Evolutionary conservation across 345 rosid genomes (phyloP), one percentile per base, ranked within the genome.

Genomic region (Trapa bicornis): DNA sequence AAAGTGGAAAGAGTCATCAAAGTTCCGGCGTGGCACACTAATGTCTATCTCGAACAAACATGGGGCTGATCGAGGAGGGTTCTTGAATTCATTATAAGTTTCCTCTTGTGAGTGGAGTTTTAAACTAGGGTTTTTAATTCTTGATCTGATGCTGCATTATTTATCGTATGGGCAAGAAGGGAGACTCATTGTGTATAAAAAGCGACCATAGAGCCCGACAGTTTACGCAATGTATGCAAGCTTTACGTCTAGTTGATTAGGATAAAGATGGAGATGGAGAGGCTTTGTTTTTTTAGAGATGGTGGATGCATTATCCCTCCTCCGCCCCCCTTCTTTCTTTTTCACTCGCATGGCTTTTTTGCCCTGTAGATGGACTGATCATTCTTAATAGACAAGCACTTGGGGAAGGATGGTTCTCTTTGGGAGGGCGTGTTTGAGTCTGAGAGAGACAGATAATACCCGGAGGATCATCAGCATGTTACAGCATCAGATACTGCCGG

Each of bases 321-420:
- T 47, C 14, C 16, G 4, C 14, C 16, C 14, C 12, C 16, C 9
- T 13, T 7, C 3, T 47, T 47, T 47, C 52, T 15, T 3, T 47
- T 47, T 10, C 53, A 3, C 29, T 22, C 29, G 29, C 29, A 22
- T 22, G 29, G 29, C 16, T 47, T 47, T 47, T 12, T 11, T 12
- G 16, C 53, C 53, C 53, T 47, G 53, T 47, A 12, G 53, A 47
- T 47, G 16, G 16, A 47, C 11, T 47, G 53, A 47, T 47, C 53
- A 6, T 57, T 58, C 63, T 58, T 58, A 58, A 58, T 58, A 58
- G 63, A 58, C 63, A 1, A 32, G 37, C 63, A 58, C 63, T 58
- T 58, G 6, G 6, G 10, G 12, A 54, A 54, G 10, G 63, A 1
- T 11, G 13, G 16, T 32, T 11, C 37, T 54, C 60, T 29, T 29